Percentiles rank a stretch among this genome's conserved stretches.
These are phyloP conservation scores for Phaseolus lunatus DNA, from an alignment of 306 rosid genomes.

Conservation along the genomic window DNA sequence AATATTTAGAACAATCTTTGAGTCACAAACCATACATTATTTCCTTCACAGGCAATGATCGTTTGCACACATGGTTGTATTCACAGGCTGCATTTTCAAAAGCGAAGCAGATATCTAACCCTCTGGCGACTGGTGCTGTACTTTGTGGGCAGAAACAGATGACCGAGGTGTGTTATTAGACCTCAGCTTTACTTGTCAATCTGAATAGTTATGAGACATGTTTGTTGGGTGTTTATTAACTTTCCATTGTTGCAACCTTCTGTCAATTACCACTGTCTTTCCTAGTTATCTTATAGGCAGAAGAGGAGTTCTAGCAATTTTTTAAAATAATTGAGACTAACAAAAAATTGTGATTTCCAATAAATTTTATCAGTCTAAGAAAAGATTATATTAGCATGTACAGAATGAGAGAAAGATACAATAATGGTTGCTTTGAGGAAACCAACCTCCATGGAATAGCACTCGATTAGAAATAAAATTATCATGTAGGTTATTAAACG, in stretches of 20 bases:
- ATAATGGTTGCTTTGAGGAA: constrained; percentile 24
- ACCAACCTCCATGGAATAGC: constrained; percentile 6
- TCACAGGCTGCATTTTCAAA: constrained; percentile 84
- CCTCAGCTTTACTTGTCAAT: constrained; percentile 21
- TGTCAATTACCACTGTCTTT: constrained; percentile 15
- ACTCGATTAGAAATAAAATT: neutral
- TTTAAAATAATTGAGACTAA: neutral
- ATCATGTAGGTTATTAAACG: neutral
- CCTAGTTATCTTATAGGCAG: constrained; percentile 13
- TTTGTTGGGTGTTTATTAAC: constrained; percentile 18
- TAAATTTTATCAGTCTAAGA: too few species aligned
- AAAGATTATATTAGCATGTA: neutral
- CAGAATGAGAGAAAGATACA: constrained; percentile 16
- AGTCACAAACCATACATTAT: too few species aligned
- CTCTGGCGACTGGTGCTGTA: constrained; percentile 73
- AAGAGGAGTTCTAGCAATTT: neutral
- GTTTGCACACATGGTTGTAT: constrained; percentile 28
- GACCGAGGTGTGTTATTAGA: constrained; percentile 71
- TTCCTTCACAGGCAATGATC: constrained; percentile 14
- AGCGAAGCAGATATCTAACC: constrained; percentile 72
- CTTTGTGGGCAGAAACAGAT: constrained; percentile 94
- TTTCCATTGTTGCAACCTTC: neutral
- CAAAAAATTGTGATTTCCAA: neutral
- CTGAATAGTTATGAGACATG: constrained; percentile 4
- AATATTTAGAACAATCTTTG: too few species aligned